phyloP scores from a whole-genome alignment of 352 stramenopile genomes.

The Phytophthora nicotianae region DNA sequence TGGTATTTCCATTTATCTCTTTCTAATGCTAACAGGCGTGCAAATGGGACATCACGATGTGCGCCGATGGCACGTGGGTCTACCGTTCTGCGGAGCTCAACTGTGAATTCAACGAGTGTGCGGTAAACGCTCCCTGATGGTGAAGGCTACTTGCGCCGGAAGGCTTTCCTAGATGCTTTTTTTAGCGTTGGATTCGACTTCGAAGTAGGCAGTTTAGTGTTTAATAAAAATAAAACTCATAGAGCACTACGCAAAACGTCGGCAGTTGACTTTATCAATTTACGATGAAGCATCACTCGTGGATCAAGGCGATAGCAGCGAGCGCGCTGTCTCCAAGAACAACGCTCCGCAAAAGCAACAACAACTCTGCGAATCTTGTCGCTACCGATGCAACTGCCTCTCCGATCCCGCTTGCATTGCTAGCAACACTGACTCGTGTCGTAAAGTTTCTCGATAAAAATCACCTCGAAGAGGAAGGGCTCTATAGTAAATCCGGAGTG shows the following conservation, averaged over 20 bases:
- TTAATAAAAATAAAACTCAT: no score
- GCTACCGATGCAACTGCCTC: background rate
- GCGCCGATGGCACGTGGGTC: slow-evolving; percentile 69
- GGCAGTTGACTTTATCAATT: slow-evolving; percentile 18
- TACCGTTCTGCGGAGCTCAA: slow-evolving; percentile 48
- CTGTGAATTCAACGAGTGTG: slow-evolving; percentile 61
- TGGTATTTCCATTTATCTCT: background rate
- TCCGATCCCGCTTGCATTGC: slow-evolving; percentile 39
- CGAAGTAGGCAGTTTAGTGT: no score
- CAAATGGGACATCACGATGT: slow-evolving; percentile 68
- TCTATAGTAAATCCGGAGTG: slow-evolving; percentile 49
- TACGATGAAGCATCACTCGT: slow-evolving; percentile 33
- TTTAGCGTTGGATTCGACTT: no score
- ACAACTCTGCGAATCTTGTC: slow-evolving; percentile 1
- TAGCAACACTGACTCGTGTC: slow-evolving; percentile 43
- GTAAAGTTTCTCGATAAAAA: slow-evolving; percentile 55
- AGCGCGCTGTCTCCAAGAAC: slow-evolving; percentile 30
- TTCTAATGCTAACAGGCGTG: slow-evolving; percentile 40
- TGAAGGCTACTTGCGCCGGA: background rate
- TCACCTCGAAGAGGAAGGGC: slow-evolving; percentile 46
- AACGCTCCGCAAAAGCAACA: slow-evolving; percentile 25
- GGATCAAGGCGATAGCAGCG: slow-evolving; percentile 31
- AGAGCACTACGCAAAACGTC: slow-evolving; percentile 19
- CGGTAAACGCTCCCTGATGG: slow-evolving; percentile 23
- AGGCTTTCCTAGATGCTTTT: background rate